Conservation (phyloP, 2,329 filamentous ascomycete genomes). For the Aspergillus hortae region DNA sequence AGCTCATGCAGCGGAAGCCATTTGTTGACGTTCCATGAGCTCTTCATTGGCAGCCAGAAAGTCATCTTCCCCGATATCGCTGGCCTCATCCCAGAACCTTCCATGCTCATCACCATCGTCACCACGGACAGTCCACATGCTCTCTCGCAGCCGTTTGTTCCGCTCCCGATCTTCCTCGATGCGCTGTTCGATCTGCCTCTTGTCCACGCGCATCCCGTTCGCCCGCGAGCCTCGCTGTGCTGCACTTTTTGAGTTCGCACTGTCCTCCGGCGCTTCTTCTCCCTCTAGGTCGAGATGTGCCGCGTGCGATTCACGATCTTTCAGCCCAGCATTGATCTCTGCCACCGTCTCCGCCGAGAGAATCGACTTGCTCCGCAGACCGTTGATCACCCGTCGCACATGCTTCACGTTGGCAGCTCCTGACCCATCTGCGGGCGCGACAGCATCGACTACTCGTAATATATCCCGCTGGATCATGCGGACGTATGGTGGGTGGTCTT, state of each 20-base stretch:
- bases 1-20: slow-evolving; percentile 27
- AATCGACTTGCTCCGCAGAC: slow-evolving; percentile 67
- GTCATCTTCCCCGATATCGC: slow-evolving; percentile 85
- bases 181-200: slow-evolving; percentile 86
- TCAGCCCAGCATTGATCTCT: slow-evolving; percentile 80
- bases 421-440: slow-evolving; percentile 79
- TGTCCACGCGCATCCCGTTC: slow-evolving; percentile 61
- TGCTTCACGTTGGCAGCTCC: slow-evolving; percentile 94
- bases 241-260: slow-evolving; percentile 21
- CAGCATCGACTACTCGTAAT: slow-evolving; percentile 82
- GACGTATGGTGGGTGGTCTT: slow-evolving; percentile 75
- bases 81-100: slow-evolving; percentile 81
- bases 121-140: slow-evolving; percentile 81
- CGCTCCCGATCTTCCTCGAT: slow-evolving; percentile 96
- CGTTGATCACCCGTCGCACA: slow-evolving; percentile 73
- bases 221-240: slow-evolving; percentile 26
- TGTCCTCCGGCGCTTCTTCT: slow-evolving; percentile 27
- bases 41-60: slow-evolving; percentile 75
- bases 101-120: slow-evolving; percentile 68
- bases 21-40: slow-evolving; percentile 50
- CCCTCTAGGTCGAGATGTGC: slow-evolving; percentile 51
- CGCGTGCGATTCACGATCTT: slow-evolving; percentile 67
- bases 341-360: slow-evolving; percentile 69
- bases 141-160: slow-evolving; percentile 87
- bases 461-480: slow-evolving; percentile 96